phyloP scores from a whole-genome alignment of 23 red algal genomes.

The Gracilariopsis chorda region DNA sequence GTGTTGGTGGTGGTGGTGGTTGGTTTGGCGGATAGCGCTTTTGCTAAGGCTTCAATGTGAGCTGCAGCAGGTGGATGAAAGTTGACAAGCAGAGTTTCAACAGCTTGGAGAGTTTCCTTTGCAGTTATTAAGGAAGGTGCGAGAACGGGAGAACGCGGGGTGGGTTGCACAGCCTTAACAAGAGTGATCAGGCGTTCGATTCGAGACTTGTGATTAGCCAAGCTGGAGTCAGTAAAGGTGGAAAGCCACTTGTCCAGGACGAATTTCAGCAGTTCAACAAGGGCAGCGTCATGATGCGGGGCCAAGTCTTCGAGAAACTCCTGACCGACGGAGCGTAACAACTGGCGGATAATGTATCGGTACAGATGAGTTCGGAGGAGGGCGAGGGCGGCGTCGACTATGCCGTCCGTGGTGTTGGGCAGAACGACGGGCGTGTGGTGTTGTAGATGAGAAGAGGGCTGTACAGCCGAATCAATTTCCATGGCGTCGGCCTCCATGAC shows the following conservation, averaged over 20 bases:
- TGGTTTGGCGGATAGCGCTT: not conserved
- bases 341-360: not conserved
- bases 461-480: constrained; percentile 1
- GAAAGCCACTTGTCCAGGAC: constrained; percentile 52
- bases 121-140: not conserved
- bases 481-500: not conserved
- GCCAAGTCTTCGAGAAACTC: not conserved
- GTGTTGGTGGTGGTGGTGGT: not conserved
- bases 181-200: not conserved
- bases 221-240: constrained; percentile 18
- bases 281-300: not conserved
- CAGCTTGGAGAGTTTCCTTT: not conserved
- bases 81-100: not conserved
- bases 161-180: not conserved
- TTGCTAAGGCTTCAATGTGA: not conserved
- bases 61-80: not conserved
- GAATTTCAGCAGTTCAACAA: constrained; percentile 4
- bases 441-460: not conserved
- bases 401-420: not conserved
- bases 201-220: not conserved
- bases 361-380: not conserved
- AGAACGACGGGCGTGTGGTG: not conserved
- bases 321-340: not conserved
- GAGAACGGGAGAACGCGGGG: not conserved
- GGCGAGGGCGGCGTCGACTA: not conserved